Evolutionary conservation across 2,329 filamentous ascomycete species (phyloP), one percentile per base, ranked within the genome.

Genomic region (Orbilia oligospora): DNA sequence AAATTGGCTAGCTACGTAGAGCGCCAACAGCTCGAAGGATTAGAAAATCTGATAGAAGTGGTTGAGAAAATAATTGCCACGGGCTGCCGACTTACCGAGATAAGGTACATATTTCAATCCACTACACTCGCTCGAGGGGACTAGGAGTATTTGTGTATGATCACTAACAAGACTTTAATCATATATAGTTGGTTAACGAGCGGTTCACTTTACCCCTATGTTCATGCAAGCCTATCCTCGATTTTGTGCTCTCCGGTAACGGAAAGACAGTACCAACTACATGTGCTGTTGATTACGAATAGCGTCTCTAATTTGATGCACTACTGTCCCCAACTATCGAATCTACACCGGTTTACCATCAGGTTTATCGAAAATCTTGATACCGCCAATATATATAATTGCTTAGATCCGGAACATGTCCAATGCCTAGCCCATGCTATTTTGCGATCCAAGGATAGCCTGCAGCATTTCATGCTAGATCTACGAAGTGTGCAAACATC

Each of bases 141-240:
- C 27, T 30, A 30, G 27, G 6, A n/a, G n/a, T n/a, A n/a, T n/a
- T n/a, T n/a, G n/a, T n/a, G n/a, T n/a, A 30, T 30, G 3, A 30
- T 30, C 27, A n/a, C 18, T 61, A 24, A 61, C 16, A 6, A 41
- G 10, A 24, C 1, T 16, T 14, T 9, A 0, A 56, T 44, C 16
- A 12, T 41, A 61, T 24, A 12, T 41, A 61, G 55, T 16, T 61
- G 55, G 55, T 44, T 61, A 18, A 61, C 55, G 10, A 61, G 55
- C 8, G 55, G 55, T 6, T 41, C 55, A 8, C 9, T 61, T 2
- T 6, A 24, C 8, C 18, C 5, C 3, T 12, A 44, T 1, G 6
- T n/a, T 2, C 55, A 61, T 44, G 33, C 41, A 24, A 24, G 1
- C 1, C 9, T 61, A 61, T 41, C 18, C 18, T 41, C 55, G 36